Conservation (phyloP, 345 rosid species). For the Rubroshorea leprosula region DNA sequence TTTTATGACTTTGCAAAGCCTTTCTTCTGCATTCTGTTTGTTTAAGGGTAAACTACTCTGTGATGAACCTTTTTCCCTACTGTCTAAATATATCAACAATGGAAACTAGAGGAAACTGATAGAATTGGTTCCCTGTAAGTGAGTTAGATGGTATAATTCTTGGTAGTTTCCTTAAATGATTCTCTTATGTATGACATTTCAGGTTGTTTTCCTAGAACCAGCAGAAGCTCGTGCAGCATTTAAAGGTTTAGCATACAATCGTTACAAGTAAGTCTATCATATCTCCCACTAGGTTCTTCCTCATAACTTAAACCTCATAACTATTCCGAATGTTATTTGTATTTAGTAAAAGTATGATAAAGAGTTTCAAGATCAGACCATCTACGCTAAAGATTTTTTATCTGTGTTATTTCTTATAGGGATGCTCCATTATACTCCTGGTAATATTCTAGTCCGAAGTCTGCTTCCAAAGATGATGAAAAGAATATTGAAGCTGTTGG, state of each 20-base stretch:
- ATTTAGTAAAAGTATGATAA: background rate
- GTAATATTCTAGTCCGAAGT: constrained; percentile 46
- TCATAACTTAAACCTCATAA: too few species aligned
- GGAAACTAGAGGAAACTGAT: background rate
- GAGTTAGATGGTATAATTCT: background rate
- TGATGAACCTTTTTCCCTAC: background rate
- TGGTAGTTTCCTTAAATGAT: background rate
- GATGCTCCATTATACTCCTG: constrained; percentile 87
- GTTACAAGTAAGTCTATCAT: constrained; percentile 63
- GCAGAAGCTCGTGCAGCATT: constrained; percentile 86
- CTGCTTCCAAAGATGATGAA: constrained; percentile 30
- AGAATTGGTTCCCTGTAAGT: background rate
- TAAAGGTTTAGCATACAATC: constrained; percentile 81
- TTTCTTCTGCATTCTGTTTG: too few species aligned
- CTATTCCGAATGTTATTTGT: background rate
- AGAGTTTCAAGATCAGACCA: background rate
- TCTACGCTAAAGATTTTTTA: background rate
- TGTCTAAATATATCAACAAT: background rate
- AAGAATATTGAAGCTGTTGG: constrained; percentile 37
- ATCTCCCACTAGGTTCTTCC: background rate
- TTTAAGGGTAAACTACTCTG: background rate
- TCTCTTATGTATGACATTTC: constrained; percentile 18
- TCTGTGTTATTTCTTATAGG: too few species aligned
- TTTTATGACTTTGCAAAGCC: too few species aligned
- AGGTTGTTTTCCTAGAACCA: constrained; percentile 91